phyloP scores from a whole-genome alignment of 2,329 filamentous ascomycete species.

The Parastagonospora avenae region DNA sequence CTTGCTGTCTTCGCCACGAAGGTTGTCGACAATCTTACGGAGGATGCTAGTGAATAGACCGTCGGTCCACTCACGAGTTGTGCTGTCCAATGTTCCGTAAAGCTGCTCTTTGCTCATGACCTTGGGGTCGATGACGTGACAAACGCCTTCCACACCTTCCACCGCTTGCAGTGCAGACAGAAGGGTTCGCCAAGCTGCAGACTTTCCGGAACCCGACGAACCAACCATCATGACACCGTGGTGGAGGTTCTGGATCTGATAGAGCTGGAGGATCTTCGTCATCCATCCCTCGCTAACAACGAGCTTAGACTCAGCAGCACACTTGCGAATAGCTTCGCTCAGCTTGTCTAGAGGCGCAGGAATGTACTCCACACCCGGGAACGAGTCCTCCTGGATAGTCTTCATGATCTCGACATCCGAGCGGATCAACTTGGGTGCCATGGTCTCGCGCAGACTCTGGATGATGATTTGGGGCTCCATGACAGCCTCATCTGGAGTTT shows the following conservation, averaged over 20 bases:
- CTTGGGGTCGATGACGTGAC: slow-evolving; percentile 97
- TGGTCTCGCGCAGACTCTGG: slow-evolving; percentile 97
- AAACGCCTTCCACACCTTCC: slow-evolving; percentile 91
- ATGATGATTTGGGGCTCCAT: slow-evolving; percentile 98
- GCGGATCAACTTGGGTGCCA: slow-evolving; percentile 94
- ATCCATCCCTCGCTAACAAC: slow-evolving; percentile 96
- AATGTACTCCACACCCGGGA: slow-evolving; percentile 91
- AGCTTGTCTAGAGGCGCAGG: slow-evolving; percentile 83
- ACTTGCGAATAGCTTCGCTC: slow-evolving; percentile 77
- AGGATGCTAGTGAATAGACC: slow-evolving; percentile 97
- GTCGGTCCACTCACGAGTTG: slow-evolving; percentile 98
- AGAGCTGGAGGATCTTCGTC: slow-evolving; percentile 94
- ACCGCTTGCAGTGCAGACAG: slow-evolving; percentile 89
- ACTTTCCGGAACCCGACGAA: slow-evolving; percentile 96
- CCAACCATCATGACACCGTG: slow-evolving; percentile 99
- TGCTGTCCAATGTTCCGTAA: slow-evolving; percentile 94
- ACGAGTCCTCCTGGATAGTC: slow-evolving; percentile 80
- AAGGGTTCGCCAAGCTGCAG: slow-evolving; percentile 89
- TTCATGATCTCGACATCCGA: slow-evolving; percentile 89
- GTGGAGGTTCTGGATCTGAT: slow-evolving; percentile 96
- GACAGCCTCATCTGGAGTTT: slow-evolving; percentile 68
- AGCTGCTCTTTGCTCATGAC: slow-evolving; percentile 99
- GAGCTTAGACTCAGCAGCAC: slow-evolving; percentile 83
- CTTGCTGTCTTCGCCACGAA: slow-evolving; percentile 95
- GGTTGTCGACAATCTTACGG: slow-evolving; percentile 97